Evolutionary conservation across 305 asterid species (phyloP).

Genomic region (Fraxinus albicans): DNA sequence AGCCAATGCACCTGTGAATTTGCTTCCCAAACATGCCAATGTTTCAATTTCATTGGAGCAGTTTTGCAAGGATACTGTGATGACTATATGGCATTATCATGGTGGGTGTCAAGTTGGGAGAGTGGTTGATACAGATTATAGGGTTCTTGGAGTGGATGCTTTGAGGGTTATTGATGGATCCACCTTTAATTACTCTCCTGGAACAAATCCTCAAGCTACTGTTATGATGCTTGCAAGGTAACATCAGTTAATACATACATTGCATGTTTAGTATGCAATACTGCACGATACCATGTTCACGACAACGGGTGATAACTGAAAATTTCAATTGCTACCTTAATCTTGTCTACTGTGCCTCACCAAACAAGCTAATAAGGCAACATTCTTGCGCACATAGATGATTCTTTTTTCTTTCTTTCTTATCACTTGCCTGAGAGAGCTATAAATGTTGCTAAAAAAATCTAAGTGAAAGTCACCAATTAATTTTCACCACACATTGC

Average conservation of each 20-base stretch:
- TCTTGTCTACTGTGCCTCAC: background rate
- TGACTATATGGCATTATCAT: slow-evolving; percentile 94
- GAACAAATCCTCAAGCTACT: slow-evolving; percentile 94
- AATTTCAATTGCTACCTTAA: background rate
- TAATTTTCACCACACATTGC: background rate
- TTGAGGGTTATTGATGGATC: slow-evolving; percentile 83
- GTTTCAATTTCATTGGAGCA: slow-evolving; percentile 67
- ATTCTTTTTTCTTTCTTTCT: background rate
- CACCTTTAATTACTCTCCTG: slow-evolving; percentile 70
- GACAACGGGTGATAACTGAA: background rate
- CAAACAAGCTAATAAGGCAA: background rate
- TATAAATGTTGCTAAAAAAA: background rate
- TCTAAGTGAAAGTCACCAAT: background rate
- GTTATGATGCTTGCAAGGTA: slow-evolving; percentile 97
- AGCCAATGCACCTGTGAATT: slow-evolving; percentile 62
- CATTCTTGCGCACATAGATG: too few species aligned
- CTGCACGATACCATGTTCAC: background rate
- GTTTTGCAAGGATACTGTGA: slow-evolving; percentile 76
- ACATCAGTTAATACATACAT: background rate
- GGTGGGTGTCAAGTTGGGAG: slow-evolving; percentile 79
- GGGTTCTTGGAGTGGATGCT: slow-evolving; percentile 54
- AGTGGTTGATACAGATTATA: slow-evolving; percentile 62
- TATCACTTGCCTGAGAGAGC: background rate
- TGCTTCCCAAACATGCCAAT: slow-evolving; percentile 66
- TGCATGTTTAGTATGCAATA: background rate